A percentile compares a stretch with the other conserved stretches of the same genome.
These are phyloP conservation scores for Cicer cuneatum DNA, from an alignment of 306 rosid genomes.

Conservation along the genomic window DNA sequence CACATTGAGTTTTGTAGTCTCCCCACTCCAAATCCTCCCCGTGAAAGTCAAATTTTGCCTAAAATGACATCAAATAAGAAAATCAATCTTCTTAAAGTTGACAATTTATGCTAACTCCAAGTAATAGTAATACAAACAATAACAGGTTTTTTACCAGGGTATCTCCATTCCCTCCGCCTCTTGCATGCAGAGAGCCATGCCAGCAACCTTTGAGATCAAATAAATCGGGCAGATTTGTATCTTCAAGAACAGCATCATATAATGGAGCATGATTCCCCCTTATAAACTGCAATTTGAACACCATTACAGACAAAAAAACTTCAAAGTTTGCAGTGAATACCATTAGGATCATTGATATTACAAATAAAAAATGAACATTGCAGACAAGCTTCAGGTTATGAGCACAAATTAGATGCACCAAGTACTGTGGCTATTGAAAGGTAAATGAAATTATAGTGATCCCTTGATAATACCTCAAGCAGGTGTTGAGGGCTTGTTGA, in stretches of 20 bases:
- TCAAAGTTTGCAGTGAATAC: conserved; percentile 7
- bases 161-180: conserved; percentile 98
- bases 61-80: conserved; percentile 50
- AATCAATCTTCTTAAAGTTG: conserved; percentile 39
- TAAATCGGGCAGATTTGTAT: conserved; percentile 77
- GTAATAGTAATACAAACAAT: conserved; percentile 40
- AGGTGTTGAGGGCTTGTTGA: conserved; percentile 60
- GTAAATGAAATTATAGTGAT: conserved; percentile 30
- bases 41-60: conserved; percentile 94
- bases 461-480: conserved; percentile 71
- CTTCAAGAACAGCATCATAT: conserved; percentile 71
- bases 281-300: conserved; percentile 62
- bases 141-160: conserved; percentile 67
- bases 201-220: conserved; percentile 87
- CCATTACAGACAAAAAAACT: conserved; percentile 20
- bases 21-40: conserved; percentile 99
- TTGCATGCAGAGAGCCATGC: conserved; percentile 93
- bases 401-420: conserved; percentile 43
- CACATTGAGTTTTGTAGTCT: conserved; percentile 81
- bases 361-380: conserved; percentile 22
- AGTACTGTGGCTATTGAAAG: conserved; percentile 25
- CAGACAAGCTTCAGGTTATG: conserved; percentile 13
- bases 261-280: conserved; percentile 60
- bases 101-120: conserved; percentile 41
- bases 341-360: conserved; percentile 22